These are phyloP conservation scores for Nigrospora sphaerica DNA, from an alignment of 2,329 filamentous ascomycete species.

Conservation along the genomic window DNA sequence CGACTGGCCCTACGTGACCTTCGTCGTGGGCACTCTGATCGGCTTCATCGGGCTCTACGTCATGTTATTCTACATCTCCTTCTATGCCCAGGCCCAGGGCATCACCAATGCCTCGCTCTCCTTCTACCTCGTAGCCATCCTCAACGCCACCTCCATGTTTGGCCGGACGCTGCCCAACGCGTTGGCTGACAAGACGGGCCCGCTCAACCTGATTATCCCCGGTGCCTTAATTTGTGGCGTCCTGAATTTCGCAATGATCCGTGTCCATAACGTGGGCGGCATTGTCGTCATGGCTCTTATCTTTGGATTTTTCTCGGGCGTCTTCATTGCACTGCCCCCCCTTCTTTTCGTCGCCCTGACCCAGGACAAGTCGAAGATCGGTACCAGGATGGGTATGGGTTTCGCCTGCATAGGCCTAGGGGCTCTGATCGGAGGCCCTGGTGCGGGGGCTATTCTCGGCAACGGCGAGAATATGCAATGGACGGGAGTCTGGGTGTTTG, in stretches of 20 bases:
- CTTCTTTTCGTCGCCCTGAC: slow-evolving; percentile 25
- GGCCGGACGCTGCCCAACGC: slow-evolving; percentile 28
- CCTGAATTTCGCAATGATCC: slow-evolving; percentile 20
- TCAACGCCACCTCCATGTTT: slow-evolving; percentile 29
- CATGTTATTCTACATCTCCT: slow-evolving; percentile 34
- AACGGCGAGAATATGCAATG: background rate
- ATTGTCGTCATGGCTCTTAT: slow-evolving; percentile 21
- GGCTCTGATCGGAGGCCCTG: slow-evolving; percentile 3
- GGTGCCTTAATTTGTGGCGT: slow-evolving; percentile 23
- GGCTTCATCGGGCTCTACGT: slow-evolving; percentile 37
- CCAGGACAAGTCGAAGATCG: slow-evolving; percentile 20
- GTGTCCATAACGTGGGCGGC: slow-evolving; percentile 1
- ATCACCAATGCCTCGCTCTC: slow-evolving; percentile 11
- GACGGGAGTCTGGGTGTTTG: background rate
- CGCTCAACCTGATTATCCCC: slow-evolving; percentile 26
- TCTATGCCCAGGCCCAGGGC: slow-evolving; percentile 14
- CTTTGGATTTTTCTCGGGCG: slow-evolving; percentile 31
- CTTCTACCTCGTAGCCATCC: slow-evolving; percentile 29
- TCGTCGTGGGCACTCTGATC: slow-evolving; percentile 15
- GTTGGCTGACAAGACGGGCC: slow-evolving; percentile 27
- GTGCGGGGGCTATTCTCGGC: background rate
- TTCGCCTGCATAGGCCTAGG: slow-evolving; percentile 20
- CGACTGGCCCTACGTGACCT: slow-evolving; percentile 28
- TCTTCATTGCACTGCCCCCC: slow-evolving; percentile 28
- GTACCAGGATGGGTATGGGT: slow-evolving; percentile 32